These are phyloP conservation scores for Nakaseomyces uthaithaninus DNA, from an alignment of 1,139 yeast species.

Conservation along the genomic window DNA sequence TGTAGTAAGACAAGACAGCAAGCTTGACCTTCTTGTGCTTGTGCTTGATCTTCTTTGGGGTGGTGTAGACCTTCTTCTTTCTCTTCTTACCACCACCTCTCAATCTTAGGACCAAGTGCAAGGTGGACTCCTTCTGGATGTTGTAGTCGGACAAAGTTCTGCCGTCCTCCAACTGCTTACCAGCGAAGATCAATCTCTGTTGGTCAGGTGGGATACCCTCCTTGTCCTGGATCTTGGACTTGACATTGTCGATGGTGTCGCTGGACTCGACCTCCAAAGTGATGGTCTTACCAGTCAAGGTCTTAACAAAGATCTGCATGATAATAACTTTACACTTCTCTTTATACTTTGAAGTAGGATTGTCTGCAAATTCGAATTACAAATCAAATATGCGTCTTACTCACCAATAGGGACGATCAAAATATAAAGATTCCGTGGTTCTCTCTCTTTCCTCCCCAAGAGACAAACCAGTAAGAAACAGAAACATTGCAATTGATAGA, in stretches of 20 bases:
- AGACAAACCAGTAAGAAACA: too few species aligned
- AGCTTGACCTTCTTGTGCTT: constrained; percentile 98
- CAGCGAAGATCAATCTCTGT: constrained; percentile 97
- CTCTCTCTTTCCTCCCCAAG: too few species aligned
- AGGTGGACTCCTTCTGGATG: constrained; percentile 99
- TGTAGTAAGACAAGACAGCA: constrained; percentile 99
- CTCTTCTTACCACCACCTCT: constrained; percentile 99
- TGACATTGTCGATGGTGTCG: constrained; percentile 75
- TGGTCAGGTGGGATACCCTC: constrained; percentile 99
- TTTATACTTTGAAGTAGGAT: constrained; percentile 22
- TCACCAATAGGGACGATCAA: too few species aligned
- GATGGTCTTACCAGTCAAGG: constrained; percentile 66
- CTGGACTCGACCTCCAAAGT: constrained; percentile 66
- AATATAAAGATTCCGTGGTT: too few species aligned
- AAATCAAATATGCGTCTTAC: constrained; percentile 34
- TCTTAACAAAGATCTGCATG: constrained; percentile 49
- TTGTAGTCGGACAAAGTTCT: constrained; percentile 75
- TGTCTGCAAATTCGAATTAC: constrained; percentile 40
- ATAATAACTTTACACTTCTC: constrained; percentile 37
- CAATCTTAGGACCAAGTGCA: constrained; percentile 95
- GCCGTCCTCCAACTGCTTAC: constrained; percentile 81
- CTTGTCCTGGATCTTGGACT: constrained; percentile 97
- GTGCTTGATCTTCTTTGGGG: constrained; percentile 99
- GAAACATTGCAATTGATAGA: too few species aligned
- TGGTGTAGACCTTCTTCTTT: constrained; percentile 99